These are phyloP conservation scores for Colletotrichum sp. DNA, from an alignment of 2,329 filamentous ascomycete species.

Conservation along the genomic window DNA sequence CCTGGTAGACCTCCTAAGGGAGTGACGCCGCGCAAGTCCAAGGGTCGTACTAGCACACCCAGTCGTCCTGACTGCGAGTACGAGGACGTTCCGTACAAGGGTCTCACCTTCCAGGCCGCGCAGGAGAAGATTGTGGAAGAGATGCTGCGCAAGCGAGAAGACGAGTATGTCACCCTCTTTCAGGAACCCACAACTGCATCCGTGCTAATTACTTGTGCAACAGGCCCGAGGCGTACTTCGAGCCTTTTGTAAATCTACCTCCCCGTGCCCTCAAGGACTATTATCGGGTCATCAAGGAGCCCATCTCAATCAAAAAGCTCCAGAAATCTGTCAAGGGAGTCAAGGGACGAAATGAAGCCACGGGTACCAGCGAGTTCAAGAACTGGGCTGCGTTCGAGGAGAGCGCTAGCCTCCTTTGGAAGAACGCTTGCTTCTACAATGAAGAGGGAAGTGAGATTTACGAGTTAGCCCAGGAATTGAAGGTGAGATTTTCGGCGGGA, in stretches of 20 bases:
- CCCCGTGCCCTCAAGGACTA: conserved; percentile 81
- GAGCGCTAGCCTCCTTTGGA: conserved; percentile 82
- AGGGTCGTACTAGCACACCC: conserved; percentile 38
- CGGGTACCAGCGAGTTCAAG: conserved; percentile 73
- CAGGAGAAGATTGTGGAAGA: conserved; percentile 86
- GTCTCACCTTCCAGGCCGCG: conserved; percentile 80
- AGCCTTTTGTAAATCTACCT: conserved; percentile 80
- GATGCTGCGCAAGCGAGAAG: conserved; percentile 71
- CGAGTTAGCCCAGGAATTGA: conserved; percentile 76
- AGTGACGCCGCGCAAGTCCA: conserved; percentile 32
- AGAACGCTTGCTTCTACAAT: conserved; percentile 88
- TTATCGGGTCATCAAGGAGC: conserved; percentile 82
- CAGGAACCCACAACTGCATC: neutral
- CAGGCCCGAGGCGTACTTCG: conserved; percentile 71
- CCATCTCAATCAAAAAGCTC: conserved; percentile 78
- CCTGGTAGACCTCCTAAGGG: conserved; percentile 39
- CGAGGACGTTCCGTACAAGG: conserved; percentile 67
- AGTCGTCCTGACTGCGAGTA: conserved; percentile 58
- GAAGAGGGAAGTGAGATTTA: conserved; percentile 90
- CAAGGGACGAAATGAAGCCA: conserved; percentile 69
- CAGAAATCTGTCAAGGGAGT: conserved; percentile 79
- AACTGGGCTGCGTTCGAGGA: conserved; percentile 84
- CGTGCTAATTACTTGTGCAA: conserved; percentile 41
- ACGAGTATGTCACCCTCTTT: conserved; percentile 53
- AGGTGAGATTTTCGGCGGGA: conserved; percentile 55